Base-by-base conservation (phyloP, 73 alveolate species). In the Paramecium sonneborni region DNA sequence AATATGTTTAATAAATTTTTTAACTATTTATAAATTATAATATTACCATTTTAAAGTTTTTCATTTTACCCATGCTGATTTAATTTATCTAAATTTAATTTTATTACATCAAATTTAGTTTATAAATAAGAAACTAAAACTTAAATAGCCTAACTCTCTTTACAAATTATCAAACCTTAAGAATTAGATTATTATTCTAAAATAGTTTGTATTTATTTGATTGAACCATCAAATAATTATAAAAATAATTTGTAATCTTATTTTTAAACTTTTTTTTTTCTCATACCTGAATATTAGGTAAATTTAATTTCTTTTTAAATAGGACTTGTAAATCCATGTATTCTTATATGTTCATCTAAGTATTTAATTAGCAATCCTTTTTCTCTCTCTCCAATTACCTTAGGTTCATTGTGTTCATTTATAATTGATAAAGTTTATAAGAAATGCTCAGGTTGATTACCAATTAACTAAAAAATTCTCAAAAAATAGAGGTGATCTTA, bases 41-140 rank as follows among this genome's bases (percentile, higher is more conserved):
- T 62, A 10, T 23, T 62, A 62, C 84, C 48, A 62, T 62, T 62
- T 26, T 26, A 62, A 11, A 62, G 34, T 62, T 62, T 58, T 62
- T 62, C 84, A 62, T 62, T 62, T 14, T 26, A 62, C 12, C 84
- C 48, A 11, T 62, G 14, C 9, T 62, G 24, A 62, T 62, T 62
- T 15, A 62, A 62, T 62, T 62, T 62, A 28, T 62, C 84, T 30
- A 62, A 30, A 62, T 62, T 62, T 62, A 62, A 62, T 62, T 62
- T 62, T 14, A 62, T 26, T 14, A 62, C 84, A 14, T 62, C 84
- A 26, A 30, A 62, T 62, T 62, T 62, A 1, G 48, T 62, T 32
- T 62, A 11, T 21, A 62, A 62, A 62, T 11, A 62, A 15, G 39
- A 62, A 62, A 12, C 44, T 5, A 26, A 6, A 2, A 62, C 26